phyloP scores from a whole-genome alignment of 495 filamentous ascomycete species.

The Aspergillus sclerotiicarbonarius region DNA sequence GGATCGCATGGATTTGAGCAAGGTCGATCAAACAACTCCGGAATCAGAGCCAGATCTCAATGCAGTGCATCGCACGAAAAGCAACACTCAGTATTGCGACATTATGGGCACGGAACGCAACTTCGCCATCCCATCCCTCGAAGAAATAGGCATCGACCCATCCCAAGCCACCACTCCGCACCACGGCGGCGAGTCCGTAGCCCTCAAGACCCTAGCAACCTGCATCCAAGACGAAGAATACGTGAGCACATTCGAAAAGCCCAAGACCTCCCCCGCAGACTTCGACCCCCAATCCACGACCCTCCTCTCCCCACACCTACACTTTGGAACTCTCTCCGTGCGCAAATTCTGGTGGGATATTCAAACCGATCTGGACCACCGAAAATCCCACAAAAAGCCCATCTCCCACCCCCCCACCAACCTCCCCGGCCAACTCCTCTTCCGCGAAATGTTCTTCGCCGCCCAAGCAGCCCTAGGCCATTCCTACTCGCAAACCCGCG shows the following conservation, averaged over 20 bases:
- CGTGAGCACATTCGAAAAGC: conserved; percentile 67
- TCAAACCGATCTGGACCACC: conserved; percentile 49
- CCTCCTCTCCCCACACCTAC: conserved; percentile 66
- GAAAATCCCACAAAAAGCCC: conserved; percentile 43
- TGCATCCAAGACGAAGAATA: conserved; percentile 59
- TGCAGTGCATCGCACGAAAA: conserved; percentile 39
- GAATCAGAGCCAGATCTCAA: too few species aligned
- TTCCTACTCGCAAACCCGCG: conserved; percentile 53
- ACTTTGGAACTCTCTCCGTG: conserved; percentile 63
- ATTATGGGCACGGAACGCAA: conserved; percentile 61
- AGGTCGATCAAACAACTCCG: too few species aligned
- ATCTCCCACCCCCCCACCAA: conserved; percentile 56
- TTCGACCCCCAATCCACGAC: conserved; percentile 68
- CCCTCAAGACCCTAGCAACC: conserved; percentile 47
- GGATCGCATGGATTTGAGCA: conserved; percentile 37
- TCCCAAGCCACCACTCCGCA: conserved; percentile 54
- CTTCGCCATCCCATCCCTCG: conserved; percentile 59
- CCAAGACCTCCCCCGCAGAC: conserved; percentile 64
- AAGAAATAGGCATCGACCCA: conserved; percentile 58
- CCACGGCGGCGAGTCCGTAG: conserved; percentile 61
- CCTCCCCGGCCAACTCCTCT: conserved; percentile 65
- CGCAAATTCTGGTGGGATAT: conserved; percentile 68
- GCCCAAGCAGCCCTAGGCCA: conserved; percentile 64
- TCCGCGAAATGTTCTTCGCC: conserved; percentile 76
- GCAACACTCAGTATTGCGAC: conserved; percentile 44